A percentile compares a stretch with the other conserved stretches of the same genome.
phyloP scores from a whole-genome alignment of 129 eudicot species.

The Scalesia atractyloides region DNA sequence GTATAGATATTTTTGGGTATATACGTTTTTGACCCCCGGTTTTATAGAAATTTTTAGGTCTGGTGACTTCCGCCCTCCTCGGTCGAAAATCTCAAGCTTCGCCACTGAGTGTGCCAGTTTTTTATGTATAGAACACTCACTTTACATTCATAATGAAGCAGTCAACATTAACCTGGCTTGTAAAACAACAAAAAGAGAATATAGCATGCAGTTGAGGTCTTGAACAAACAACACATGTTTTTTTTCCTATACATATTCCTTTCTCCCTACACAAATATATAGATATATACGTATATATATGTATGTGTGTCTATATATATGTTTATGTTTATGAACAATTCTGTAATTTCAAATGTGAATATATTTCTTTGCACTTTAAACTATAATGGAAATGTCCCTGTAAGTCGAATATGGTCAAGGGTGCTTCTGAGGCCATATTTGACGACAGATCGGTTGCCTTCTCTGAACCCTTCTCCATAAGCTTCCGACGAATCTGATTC shows the following conservation, averaged over 20 bases:
- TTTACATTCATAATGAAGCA: neutral
- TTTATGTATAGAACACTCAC: neutral
- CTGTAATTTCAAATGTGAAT: slow-evolving; percentile 18
- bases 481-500: slow-evolving; percentile 38
- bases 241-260: slow-evolving; percentile 21
- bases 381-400: slow-evolving; percentile 39
- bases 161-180: neutral
- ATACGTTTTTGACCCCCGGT: too few species aligned
- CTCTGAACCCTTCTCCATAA: slow-evolving; percentile 44
- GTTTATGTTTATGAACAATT: slow-evolving; percentile 31
- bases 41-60: too few species aligned
- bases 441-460: slow-evolving; percentile 31
- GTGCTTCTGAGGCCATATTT: slow-evolving; percentile 44
- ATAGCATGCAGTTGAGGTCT: slow-evolving; percentile 6
- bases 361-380: slow-evolving; percentile 15
- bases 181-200: slow-evolving; percentile 3
- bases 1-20: too few species aligned
- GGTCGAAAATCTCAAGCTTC: too few species aligned
- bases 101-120: neutral
- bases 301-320: slow-evolving; percentile 8
- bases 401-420: slow-evolving; percentile 45
- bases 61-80: too few species aligned
- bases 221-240: slow-evolving; percentile 15
- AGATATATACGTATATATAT: neutral
- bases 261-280: slow-evolving; percentile 23